Evolutionary conservation across 1,139 yeast species (phyloP), one percentile per base, ranked within the genome.

Genomic region (Zhuliangozyma parablackwelliae): DNA sequence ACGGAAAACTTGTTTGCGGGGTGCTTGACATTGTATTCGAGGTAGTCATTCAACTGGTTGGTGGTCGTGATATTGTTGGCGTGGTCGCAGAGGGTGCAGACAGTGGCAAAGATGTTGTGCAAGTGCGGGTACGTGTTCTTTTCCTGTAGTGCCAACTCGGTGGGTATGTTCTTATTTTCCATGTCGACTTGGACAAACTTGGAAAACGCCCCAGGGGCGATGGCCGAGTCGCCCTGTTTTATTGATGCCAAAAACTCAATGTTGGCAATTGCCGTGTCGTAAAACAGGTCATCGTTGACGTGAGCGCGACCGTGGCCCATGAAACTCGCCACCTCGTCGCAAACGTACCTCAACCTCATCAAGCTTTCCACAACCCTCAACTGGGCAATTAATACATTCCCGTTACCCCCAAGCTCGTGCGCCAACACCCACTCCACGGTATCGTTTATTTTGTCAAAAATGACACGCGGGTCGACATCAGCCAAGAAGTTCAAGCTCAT

Each of bases 121-220:
- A 79, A 54, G 27, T 61, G 61, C 2, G 50, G 44, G 31, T 71
- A 57, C 1, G 69, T 51, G 13, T 52, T 53, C 11, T 10, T 26
- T 3, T 54, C 48, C 1, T 63, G 46, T 20, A 45, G 48, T 31
- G 56, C 56, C 11, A 78, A 49, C 0, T 63, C 64, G 28, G 69
- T 63, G 1, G 82, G 81, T 10, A 88, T 85, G 33, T 78, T 71
- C 40, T 71, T 70, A 54, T 82, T 82, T 43, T 75, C 75, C 29
- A 73, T 58, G 41, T 76, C 73, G 33, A 64, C 59, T 30, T 82
- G 82, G 38, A 79, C 76, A 40, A 75, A 75, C 16, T 71, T 74
- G 3, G 69, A 64, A 32, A 65, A 56, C 30, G 71, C 61, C 6
- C 65, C 62, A 1, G 27, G 33, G 1, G 73, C 72, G 7, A 48